Percentiles rank a stretch among this genome's conserved stretches.
These are phyloP conservation scores for Trametes elegans DNA, from an alignment of 768 basidiomycete species.

Conservation along the genomic window DNA sequence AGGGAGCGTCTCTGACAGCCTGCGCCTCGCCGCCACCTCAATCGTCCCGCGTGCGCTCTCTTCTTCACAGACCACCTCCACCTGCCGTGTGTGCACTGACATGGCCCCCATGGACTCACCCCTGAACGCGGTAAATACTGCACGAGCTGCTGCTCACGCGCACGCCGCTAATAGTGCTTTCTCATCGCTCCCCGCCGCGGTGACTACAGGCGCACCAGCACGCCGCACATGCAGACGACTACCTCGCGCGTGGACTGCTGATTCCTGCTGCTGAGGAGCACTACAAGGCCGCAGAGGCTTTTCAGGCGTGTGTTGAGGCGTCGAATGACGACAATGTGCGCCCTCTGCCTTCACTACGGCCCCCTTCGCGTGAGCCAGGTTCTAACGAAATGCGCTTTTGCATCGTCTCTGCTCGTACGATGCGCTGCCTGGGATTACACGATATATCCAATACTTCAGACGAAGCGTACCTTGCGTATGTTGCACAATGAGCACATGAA, in stretches of 20 bases:
- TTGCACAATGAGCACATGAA: conserved; percentile 74
- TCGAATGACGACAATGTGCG: conserved; percentile 71
- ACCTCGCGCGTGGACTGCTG: conserved; percentile 60
- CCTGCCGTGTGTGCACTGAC: background rate
- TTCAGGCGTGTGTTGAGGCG: conserved; percentile 68
- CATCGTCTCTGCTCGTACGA: background rate
- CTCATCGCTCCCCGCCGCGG: background rate
- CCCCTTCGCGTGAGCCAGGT: background rate
- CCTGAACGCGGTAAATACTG: conserved; percentile 18
- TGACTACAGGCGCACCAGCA: conserved; percentile 73
- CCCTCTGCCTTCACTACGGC: conserved; percentile 13
- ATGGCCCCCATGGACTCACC: conserved; percentile 22
- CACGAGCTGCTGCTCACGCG: background rate
- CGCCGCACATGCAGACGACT: conserved; percentile 78
- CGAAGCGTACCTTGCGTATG: conserved; percentile 74
- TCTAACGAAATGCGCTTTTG: background rate
- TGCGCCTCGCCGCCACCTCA: conserved; percentile 5
- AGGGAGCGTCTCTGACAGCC: background rate
- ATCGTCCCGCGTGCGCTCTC: background rate
- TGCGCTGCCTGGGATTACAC: background rate
- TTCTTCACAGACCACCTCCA: background rate
- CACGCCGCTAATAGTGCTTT: conserved; percentile 5
- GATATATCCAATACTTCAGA: conserved; percentile 39
- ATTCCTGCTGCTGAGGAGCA: conserved; percentile 75
- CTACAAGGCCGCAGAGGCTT: conserved; percentile 72